phyloP scores from a whole-genome alignment of 1,284 basidiomycete species.

The Microbotryum silenes-acaulis region DNA sequence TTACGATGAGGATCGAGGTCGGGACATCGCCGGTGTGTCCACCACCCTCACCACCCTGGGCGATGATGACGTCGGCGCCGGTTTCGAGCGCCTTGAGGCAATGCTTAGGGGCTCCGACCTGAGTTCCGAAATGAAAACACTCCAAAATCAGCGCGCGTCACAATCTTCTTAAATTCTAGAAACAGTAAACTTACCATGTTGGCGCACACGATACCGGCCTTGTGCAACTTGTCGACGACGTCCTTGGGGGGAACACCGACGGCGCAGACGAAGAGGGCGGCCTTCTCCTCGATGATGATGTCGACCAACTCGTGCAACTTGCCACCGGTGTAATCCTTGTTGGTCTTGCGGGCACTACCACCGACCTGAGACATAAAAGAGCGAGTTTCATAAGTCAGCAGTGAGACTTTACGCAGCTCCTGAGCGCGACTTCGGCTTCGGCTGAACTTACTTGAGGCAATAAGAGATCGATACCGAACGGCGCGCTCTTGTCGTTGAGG shows the following conservation, averaged over 20 bases:
- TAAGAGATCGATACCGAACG: constrained; percentile 80
- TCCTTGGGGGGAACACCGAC: constrained; percentile 71
- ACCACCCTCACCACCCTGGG: constrained; percentile 59
- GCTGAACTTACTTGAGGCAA: constrained; percentile 76
- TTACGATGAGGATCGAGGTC: constrained; percentile 38
- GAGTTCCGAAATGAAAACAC: too few relatives aligned
- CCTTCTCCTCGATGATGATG: constrained; percentile 78
- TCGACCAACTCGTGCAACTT: constrained; percentile 68
- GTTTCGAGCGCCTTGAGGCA: constrained; percentile 66
- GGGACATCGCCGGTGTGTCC: constrained; percentile 48
- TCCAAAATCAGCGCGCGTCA: too few relatives aligned
- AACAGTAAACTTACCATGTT: constrained; percentile 75
- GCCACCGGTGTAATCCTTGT: constrained; percentile 40
- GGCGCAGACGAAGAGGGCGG: constrained; percentile 74
- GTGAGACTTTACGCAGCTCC: background rate
- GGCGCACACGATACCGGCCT: constrained; percentile 48
- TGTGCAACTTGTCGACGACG: constrained; percentile 67
- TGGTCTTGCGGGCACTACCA: constrained; percentile 13
- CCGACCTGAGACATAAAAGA: background rate
- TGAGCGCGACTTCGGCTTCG: too few relatives aligned
- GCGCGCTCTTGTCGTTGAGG: constrained; percentile 53
- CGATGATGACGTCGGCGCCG: constrained; percentile 80
- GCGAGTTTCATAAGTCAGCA: too few relatives aligned
- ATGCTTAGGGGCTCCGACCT: constrained; percentile 46
- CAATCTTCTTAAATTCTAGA: constrained; percentile 40